Conservation (phyloP, 2,329 filamentous ascomycete species). For the Alternaria arbusti region DNA sequence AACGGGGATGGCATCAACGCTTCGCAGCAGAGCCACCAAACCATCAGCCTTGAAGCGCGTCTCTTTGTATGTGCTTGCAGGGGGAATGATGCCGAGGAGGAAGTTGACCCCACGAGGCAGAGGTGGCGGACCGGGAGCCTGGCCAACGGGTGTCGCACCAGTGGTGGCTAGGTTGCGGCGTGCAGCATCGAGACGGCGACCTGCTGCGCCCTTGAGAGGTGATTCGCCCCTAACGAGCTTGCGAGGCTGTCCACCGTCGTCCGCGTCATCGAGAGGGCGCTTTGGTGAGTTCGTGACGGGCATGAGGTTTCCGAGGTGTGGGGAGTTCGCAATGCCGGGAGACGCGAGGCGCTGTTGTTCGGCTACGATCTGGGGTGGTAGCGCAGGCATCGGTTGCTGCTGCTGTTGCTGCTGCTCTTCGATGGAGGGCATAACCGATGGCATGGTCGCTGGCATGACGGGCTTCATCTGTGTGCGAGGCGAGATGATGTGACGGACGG, state of each 20-base stretch:
- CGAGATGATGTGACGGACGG: conserved; percentile 82
- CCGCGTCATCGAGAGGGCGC: conserved; percentile 63
- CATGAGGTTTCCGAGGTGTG: conserved; percentile 33
- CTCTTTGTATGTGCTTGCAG: conserved; percentile 73
- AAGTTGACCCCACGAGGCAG: conserved; percentile 69
- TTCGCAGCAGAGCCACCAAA: conserved; percentile 75
- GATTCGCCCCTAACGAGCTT: conserved; percentile 91
- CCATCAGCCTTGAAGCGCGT: conserved; percentile 72
- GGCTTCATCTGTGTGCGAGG: conserved; percentile 75
- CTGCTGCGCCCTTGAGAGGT: conserved; percentile 88
- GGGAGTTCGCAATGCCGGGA: conserved; percentile 38
- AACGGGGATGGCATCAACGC: conserved; percentile 39
- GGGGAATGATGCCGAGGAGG: conserved; percentile 74
- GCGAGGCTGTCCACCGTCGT: conserved; percentile 78
- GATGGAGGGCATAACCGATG: conserved; percentile 28
- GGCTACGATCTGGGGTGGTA: conserved; percentile 24
- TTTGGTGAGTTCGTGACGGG: conserved; percentile 53
- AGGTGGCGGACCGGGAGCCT: conserved; percentile 60
- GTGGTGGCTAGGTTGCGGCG: conserved; percentile 52
- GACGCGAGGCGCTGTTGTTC: conserved; percentile 35
- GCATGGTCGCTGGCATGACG: conserved; percentile 41
- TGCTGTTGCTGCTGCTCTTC: not conserved
- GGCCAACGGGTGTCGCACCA: conserved; percentile 34
- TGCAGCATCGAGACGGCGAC: conserved; percentile 82
- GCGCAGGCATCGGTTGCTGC: conserved; percentile 20